These are phyloP conservation scores for Grosmannia serpens DNA, from an alignment of 2,329 filamentous ascomycete species.

Conservation along the genomic window DNA sequence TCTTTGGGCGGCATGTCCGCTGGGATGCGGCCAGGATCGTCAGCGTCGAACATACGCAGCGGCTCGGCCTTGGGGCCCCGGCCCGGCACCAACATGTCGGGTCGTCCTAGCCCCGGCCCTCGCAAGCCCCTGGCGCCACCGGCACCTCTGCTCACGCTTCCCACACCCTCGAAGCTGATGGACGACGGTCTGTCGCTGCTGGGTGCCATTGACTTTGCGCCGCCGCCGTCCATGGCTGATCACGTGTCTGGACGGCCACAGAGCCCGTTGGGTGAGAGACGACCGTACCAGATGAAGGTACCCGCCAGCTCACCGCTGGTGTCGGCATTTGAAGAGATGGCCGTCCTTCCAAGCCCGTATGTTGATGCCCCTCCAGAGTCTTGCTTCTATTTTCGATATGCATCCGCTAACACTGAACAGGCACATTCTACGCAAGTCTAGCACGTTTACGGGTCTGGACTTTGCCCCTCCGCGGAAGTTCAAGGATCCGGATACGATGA, in stretches of 20 bases:
- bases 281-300: slow-evolving; percentile 64
- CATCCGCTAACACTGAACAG: slow-evolving; percentile 23
- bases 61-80: slow-evolving; percentile 33
- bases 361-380: slow-evolving; percentile 24
- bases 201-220: slow-evolving; percentile 72
- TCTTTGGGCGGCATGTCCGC: slow-evolving; percentile 34
- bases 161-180: slow-evolving; percentile 72
- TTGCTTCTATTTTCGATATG: background rate
- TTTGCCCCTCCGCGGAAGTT: slow-evolving; percentile 72
- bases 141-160: slow-evolving; percentile 59
- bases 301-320: slow-evolving; percentile 67
- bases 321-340: slow-evolving; percentile 77
- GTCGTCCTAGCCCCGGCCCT: background rate
- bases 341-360: slow-evolving; percentile 82
- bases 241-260: slow-evolving; percentile 57
- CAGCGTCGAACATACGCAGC: slow-evolving; percentile 14
- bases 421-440: slow-evolving; percentile 63
- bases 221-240: slow-evolving; percentile 56
- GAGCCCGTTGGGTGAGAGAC: slow-evolving; percentile 50
- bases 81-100: background rate
- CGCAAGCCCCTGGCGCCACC: slow-evolving; percentile 56
- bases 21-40: slow-evolving; percentile 22
- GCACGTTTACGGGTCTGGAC: slow-evolving; percentile 67
- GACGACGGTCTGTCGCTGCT: slow-evolving; percentile 67
- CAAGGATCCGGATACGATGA: slow-evolving; percentile 48